These are phyloP conservation scores for Mucor piriformis DNA, from an alignment of 371 early-diverging fungal species.

Conservation along the genomic window DNA sequence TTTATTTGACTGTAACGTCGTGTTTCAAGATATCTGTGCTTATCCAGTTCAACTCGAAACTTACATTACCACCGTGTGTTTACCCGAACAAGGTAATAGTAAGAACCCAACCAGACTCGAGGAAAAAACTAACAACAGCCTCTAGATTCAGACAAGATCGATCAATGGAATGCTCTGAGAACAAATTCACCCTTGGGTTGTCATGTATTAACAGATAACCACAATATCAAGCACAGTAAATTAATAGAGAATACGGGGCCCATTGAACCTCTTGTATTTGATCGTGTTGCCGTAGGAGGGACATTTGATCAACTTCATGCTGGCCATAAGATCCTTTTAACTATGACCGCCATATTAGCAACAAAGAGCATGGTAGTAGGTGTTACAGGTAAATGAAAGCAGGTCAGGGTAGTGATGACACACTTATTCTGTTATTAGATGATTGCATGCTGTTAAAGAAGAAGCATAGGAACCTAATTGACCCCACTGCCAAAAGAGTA, in stretches of 20 bases:
- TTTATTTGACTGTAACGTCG: slow-evolving; percentile 39
- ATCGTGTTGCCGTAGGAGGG: slow-evolving; percentile 86
- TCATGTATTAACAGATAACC: neutral
- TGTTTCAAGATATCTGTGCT: slow-evolving; percentile 39
- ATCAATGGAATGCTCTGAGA: slow-evolving; percentile 18
- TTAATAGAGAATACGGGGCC: slow-evolving; percentile 11
- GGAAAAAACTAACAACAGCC: neutral
- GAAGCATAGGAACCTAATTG: slow-evolving; percentile 68
- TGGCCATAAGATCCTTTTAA: slow-evolving; percentile 92
- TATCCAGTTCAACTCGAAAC: slow-evolving; percentile 30
- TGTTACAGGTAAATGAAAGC: slow-evolving; percentile 62
- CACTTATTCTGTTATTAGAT: slow-evolving; percentile 33
- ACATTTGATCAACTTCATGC: slow-evolving; percentile 97
- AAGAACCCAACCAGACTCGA: neutral
- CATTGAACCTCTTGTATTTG: slow-evolving; percentile 29
- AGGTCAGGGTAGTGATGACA: neutral
- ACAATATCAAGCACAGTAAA: neutral
- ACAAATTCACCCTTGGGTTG: slow-evolving; percentile 1
- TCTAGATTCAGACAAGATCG: slow-evolving; percentile 5
- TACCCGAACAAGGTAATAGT: slow-evolving; percentile 15
- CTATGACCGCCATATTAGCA: slow-evolving; percentile 77
- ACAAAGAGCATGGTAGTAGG: slow-evolving; percentile 70
- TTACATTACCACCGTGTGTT: slow-evolving; percentile 18
- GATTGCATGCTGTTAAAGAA: slow-evolving; percentile 75
- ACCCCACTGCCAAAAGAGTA: slow-evolving; percentile 69